These are phyloP conservation scores for Plantago lanceolata DNA, from an alignment of 305 asterid genomes.

Conservation along the genomic window DNA sequence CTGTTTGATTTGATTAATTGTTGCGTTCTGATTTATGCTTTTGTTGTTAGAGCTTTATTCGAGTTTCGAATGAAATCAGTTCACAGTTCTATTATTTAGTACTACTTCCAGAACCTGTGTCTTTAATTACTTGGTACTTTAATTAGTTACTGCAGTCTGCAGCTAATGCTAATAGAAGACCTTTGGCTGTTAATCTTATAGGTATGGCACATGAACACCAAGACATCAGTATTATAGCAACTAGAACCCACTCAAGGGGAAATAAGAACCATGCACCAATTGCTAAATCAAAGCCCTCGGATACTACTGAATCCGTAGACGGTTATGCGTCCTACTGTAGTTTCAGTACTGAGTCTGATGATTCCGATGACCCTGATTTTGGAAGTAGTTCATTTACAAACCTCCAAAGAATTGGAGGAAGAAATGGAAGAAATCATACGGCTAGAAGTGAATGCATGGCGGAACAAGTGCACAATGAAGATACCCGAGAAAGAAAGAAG, in stretches of 20 bases:
- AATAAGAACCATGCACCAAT: not conserved
- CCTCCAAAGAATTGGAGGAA: not conserved
- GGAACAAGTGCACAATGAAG: no score
- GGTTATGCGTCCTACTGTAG: not conserved
- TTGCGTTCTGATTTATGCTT: no score
- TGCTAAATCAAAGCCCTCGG: not conserved
- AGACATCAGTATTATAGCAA: not conserved
- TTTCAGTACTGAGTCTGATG: not conserved
- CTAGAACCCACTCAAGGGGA: not conserved
- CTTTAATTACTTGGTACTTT: no score
- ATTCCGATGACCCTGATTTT: not conserved
- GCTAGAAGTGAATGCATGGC: not conserved
- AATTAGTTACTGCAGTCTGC: not conserved
- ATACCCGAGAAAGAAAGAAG: no score
- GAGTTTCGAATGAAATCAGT: no score
- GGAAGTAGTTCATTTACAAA: not conserved
- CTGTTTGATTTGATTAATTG: no score
- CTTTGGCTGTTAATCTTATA: no score
- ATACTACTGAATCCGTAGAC: not conserved
- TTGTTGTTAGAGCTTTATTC: no score
- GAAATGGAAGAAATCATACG: not conserved
- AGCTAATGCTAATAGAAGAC: not conserved
- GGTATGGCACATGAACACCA: not conserved
- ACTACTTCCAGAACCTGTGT: no score
- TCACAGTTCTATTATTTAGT: no score